Evolutionary conservation across 805 yeast genomes (phyloP).

Genomic region (Wickerhamomyces canadensis): DNA sequence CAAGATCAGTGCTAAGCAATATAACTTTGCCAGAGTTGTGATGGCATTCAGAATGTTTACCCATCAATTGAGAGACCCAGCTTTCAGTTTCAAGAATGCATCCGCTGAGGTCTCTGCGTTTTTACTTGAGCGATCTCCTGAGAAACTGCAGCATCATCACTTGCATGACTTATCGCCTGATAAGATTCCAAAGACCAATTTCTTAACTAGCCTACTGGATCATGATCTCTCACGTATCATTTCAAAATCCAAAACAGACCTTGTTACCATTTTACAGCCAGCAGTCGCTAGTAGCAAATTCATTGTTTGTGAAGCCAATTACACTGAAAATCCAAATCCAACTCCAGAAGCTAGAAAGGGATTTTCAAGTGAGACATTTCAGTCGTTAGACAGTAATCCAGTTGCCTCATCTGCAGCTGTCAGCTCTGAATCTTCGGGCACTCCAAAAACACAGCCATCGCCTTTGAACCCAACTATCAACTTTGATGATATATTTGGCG

Average conservation of each 20-base stretch:
- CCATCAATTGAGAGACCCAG: conserved; percentile 13
- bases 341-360: not conserved
- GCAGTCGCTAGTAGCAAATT: not conserved
- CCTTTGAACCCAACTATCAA: conserved; percentile 1
- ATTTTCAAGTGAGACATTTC: no score
- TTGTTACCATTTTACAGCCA: conserved; percentile 17
- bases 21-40: conserved; percentile 16
- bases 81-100: conserved; percentile 14
- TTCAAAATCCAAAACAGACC: conserved; percentile 7
- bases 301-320: not conserved
- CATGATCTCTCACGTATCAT: conserved; percentile 12
- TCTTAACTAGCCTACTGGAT: conserved; percentile 11
- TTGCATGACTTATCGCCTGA: conserved; percentile 11
- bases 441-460: not conserved
- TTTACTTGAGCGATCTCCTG: not conserved
- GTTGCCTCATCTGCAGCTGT: no score
- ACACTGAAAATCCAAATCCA: not conserved
- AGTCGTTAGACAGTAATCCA: no score
- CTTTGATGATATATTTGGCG: conserved; percentile 5
- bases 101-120: not conserved
- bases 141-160: not conserved
- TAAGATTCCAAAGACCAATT: conserved; percentile 16
- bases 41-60: conserved; percentile 12
- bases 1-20: conserved; percentile 9
- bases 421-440: not conserved